phyloP scores from a whole-genome alignment of 2,329 filamentous ascomycete species.

The Neonectria faginata region DNA sequence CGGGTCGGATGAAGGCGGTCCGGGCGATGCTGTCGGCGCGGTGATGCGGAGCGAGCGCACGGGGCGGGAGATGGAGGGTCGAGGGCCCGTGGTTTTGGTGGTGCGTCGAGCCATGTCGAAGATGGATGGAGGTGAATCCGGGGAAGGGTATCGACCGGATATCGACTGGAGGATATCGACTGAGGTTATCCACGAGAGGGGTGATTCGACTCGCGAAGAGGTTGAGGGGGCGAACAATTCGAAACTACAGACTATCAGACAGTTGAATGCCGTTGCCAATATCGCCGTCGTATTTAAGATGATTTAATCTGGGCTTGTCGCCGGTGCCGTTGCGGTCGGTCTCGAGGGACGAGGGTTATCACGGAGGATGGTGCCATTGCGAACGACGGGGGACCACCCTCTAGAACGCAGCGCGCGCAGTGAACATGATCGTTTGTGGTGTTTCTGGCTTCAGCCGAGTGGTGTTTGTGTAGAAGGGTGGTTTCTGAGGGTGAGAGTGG shows the following conservation, averaged over 20 bases:
- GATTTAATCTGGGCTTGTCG: conserved; percentile 11
- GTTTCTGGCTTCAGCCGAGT: conserved; percentile 13
- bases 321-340: conserved; percentile 23
- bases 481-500: conserved; percentile 16
- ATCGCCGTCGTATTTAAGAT: conserved; percentile 4
- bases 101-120: conserved; percentile 41
- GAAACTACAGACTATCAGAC: not conserved
- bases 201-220: not conserved
- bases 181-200: not conserved
- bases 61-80: conserved; percentile 27
- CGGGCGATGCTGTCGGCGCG: conserved; percentile 25
- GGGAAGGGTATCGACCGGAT: not conserved
- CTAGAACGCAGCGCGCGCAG: conserved; percentile 62
- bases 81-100: conserved; percentile 36
- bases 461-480: conserved; percentile 22
- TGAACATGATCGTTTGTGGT: conserved; percentile 39
- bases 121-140: conserved; percentile 8
- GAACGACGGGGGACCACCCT: conserved; percentile 63
- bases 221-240: not conserved
- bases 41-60: conserved; percentile 40
- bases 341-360: conserved; percentile 52
- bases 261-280: conserved; percentile 4
- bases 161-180: not conserved
- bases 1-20: conserved; percentile 45
- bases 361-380: conserved; percentile 69